phyloP scores from a whole-genome alignment of 2,329 filamentous ascomycete genomes.

The Exophiala sp. region DNA sequence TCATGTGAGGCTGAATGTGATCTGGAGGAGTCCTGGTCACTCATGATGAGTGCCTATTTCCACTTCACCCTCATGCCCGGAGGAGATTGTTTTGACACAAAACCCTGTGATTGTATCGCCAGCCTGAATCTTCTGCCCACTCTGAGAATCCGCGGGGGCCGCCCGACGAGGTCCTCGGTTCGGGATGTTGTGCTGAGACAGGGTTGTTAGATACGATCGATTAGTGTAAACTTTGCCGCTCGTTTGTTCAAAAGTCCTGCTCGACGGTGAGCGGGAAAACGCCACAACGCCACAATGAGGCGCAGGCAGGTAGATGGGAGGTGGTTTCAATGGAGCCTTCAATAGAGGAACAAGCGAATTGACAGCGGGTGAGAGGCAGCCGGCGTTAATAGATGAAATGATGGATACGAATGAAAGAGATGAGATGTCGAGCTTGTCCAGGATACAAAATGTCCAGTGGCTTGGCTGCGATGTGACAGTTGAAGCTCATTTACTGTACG shows the following conservation, averaged over 20 bases:
- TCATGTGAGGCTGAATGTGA: background rate
- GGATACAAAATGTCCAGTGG: background rate
- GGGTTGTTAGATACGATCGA: background rate
- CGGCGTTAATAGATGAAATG: background rate
- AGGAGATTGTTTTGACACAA: background rate
- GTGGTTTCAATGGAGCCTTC: background rate
- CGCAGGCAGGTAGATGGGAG: background rate
- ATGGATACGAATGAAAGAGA: background rate
- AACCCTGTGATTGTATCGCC: background rate
- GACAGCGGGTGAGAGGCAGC: background rate
- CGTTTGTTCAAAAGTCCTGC: background rate
- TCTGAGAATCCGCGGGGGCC: too few relatives aligned
- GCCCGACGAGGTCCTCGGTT: too few relatives aligned
- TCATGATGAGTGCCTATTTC: background rate
- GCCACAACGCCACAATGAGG: conserved; percentile 14
- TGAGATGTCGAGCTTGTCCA: background rate
- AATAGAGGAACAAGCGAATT: background rate
- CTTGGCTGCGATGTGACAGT: background rate
- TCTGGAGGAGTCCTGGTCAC: background rate
- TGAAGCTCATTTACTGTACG: too few relatives aligned
- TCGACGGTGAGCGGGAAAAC: background rate
- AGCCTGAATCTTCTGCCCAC: background rate
- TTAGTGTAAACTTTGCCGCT: background rate
- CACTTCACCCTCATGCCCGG: background rate
- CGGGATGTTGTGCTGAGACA: too few relatives aligned